Conservation (phyloP, 208 protist species). For the Crithidia acanthocephali region DNA sequence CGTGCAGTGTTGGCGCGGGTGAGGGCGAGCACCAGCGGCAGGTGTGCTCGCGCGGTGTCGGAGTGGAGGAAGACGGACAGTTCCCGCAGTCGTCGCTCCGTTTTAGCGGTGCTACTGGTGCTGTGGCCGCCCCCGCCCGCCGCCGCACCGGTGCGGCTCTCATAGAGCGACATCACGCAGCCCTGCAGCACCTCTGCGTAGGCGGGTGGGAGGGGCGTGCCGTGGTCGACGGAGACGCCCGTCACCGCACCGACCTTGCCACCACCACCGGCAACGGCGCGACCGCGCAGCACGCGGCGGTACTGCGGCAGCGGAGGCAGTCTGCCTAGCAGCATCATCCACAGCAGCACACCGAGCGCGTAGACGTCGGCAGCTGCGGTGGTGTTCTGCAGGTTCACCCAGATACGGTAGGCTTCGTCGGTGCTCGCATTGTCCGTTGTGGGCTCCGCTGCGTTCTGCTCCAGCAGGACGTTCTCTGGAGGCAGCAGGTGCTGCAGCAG, state of each 20-base stretch:
- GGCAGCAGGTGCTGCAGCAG: constrained; percentile 36
- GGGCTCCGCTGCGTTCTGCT: neutral
- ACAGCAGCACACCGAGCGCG: constrained; percentile 66
- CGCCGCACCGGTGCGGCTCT: neutral
- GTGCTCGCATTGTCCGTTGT: too few species aligned
- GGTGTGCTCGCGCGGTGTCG: constrained; percentile 2
- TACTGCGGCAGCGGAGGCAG: constrained; percentile 39
- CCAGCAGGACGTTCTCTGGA: constrained; percentile 40
- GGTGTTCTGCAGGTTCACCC: constrained; percentile 13
- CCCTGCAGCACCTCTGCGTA: constrained; percentile 13
- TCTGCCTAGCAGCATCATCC: constrained; percentile 52
- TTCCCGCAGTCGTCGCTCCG: neutral
- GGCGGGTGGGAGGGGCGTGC: neutral
- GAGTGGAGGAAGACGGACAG: constrained; percentile 19
- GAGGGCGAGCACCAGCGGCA: constrained; percentile 26
- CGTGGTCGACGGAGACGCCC: constrained; percentile 1
- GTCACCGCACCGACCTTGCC: neutral
- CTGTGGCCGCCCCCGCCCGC: neutral
- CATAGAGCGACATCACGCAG: constrained; percentile 16
- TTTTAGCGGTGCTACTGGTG: neutral
- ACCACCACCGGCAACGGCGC: neutral
- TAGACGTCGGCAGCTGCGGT: constrained; percentile 49
- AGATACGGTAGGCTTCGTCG: constrained; percentile 17
- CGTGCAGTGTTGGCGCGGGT: constrained; percentile 11
- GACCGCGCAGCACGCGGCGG: constrained; percentile 6